Evolutionary conservation across 805 yeast species (phyloP).

Genomic region (Isabelozyma pseudorhagii): DNA sequence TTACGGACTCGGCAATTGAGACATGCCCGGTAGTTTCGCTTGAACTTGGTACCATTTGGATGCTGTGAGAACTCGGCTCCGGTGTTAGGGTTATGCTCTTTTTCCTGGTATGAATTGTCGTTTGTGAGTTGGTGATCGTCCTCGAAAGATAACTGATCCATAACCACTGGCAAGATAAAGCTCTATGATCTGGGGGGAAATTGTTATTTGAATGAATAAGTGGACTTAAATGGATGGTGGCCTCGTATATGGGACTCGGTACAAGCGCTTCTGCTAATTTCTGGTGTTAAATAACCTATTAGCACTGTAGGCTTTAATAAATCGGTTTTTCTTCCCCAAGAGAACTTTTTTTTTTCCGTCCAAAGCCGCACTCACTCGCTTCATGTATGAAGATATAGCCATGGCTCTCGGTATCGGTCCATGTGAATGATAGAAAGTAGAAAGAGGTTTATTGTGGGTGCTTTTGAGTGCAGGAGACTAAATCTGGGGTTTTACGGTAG

Average conservation of each 20-base stretch:
- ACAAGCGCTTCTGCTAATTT: too few relatives aligned
- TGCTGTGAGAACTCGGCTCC: neutral
- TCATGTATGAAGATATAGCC: too few relatives aligned
- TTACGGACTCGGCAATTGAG: constrained; percentile 80
- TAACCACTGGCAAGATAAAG: neutral
- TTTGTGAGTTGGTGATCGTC: neutral
- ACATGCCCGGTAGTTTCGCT: constrained; percentile 79
- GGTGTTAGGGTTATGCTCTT: neutral
- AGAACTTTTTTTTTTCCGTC: neutral
- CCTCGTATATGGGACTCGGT: neutral
- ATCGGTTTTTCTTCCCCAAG: neutral
- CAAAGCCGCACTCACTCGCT: neutral
- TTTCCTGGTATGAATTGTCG: neutral
- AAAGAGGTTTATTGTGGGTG: too few relatives aligned
- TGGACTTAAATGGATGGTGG: neutral
- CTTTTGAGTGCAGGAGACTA: too few relatives aligned
- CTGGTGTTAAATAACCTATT: neutral
- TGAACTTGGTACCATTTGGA: constrained; percentile 30
- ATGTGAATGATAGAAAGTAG: too few relatives aligned
- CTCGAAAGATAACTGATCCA: neutral
- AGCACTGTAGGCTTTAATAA: neutral
- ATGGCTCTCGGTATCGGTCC: too few relatives aligned
- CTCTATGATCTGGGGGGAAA: neutral
- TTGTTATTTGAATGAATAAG: too few relatives aligned
- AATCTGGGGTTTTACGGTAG: too few relatives aligned